Percentiles rank a stretch among this genome's conserved stretches.
These are phyloP conservation scores for Arachnomyces sp. DNA, from an alignment of 2,329 filamentous ascomycete species.

Conservation along the genomic window DNA sequence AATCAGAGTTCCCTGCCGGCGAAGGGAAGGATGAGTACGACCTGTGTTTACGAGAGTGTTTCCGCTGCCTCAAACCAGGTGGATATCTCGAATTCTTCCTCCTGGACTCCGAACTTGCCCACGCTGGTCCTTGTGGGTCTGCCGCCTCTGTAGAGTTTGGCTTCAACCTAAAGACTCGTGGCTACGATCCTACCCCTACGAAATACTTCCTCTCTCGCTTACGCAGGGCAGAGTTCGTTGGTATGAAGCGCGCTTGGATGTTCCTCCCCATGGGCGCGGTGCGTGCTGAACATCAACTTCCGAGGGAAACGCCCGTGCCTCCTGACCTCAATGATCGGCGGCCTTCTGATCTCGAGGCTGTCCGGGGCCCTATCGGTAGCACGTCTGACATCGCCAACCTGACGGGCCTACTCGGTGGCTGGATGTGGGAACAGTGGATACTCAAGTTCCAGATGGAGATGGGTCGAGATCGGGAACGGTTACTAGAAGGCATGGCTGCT, in stretches of 20 bases:
- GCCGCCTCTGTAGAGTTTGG: slow-evolving; percentile 87
- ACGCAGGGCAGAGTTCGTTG: slow-evolving; percentile 64
- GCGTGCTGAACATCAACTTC: slow-evolving; percentile 38
- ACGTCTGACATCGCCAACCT: slow-evolving; percentile 65
- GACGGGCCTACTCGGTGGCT: slow-evolving; percentile 73
- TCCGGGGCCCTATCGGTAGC: slow-evolving; percentile 50
- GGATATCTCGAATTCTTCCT: slow-evolving; percentile 87
- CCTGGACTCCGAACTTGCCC: slow-evolving; percentile 83
- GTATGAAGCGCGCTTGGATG: slow-evolving; percentile 78
- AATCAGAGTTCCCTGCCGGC: slow-evolving; percentile 54
- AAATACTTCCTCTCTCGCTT: slow-evolving; percentile 72
- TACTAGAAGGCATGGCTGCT: slow-evolving; percentile 48
- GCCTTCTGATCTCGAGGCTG: slow-evolving; percentile 40
- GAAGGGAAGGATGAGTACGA: slow-evolving; percentile 79
- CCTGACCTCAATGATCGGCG: slow-evolving; percentile 34
- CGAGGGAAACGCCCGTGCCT: slow-evolving; percentile 32
- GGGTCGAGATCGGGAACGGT: slow-evolving; percentile 51
- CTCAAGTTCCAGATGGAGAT: slow-evolving; percentile 81
- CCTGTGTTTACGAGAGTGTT: slow-evolving; percentile 72
- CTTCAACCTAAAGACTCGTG: slow-evolving; percentile 77
- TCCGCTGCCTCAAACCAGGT: slow-evolving; percentile 84
- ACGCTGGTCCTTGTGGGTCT: slow-evolving; percentile 67
- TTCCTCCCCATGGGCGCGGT: slow-evolving; percentile 68
- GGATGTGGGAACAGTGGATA: slow-evolving; percentile 96
- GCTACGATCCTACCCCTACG: slow-evolving; percentile 79